Conservation (phyloP, 148 eudicot species). For the Camellia japonica region DNA sequence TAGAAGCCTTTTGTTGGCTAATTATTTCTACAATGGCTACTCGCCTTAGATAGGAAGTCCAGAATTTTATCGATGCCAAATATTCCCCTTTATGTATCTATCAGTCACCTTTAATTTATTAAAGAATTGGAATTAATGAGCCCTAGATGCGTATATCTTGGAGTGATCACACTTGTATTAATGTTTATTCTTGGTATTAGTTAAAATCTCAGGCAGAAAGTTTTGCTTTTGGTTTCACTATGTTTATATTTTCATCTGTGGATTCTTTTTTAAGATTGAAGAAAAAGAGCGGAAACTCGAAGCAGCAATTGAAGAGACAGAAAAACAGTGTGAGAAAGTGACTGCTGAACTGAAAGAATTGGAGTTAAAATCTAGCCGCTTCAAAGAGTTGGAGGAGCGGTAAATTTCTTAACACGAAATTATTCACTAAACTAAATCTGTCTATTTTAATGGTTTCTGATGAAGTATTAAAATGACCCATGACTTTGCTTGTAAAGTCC, state of each 20-base stretch:
- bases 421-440: background rate
- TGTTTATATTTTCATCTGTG: slow-evolving; percentile 18
- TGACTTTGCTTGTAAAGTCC: background rate
- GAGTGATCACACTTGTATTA: background rate
- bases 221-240: slow-evolving; percentile 16
- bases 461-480: background rate
- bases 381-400: slow-evolving; percentile 94
- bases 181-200: slow-evolving; percentile 6
- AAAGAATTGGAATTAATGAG: background rate
- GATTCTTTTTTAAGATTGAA: slow-evolving; percentile 59
- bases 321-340: slow-evolving; percentile 80
- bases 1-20: background rate
- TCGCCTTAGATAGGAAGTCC: background rate
- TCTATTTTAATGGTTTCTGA: background rate
- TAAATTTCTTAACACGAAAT: slow-evolving; percentile 23
- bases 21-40: background rate
- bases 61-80: background rate
- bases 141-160: background rate
- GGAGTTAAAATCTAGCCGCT: slow-evolving; percentile 82
- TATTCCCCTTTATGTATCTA: too few species aligned
- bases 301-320: slow-evolving; percentile 87
- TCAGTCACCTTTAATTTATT: too few species aligned
- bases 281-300: slow-evolving; percentile 94
- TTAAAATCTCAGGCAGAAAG: background rate
- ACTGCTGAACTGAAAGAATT: slow-evolving; percentile 84